A percentile compares a stretch with the other conserved stretches of the same genome.
Conservation (phyloP, 768 basidiomycete genomes). For the Mycena rebaudengoi region DNA sequence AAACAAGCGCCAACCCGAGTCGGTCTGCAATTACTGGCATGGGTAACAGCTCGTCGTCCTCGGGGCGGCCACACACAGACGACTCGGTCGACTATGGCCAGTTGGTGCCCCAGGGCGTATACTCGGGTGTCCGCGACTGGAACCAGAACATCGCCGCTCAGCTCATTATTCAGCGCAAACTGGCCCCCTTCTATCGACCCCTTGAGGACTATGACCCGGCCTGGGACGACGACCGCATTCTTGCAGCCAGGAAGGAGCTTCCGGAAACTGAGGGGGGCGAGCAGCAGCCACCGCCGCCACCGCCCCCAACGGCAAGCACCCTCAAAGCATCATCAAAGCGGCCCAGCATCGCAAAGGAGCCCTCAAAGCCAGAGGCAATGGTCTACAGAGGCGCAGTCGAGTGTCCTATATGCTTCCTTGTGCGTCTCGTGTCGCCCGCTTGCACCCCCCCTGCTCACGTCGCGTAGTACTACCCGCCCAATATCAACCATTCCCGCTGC, state of each 20-base stretch:
- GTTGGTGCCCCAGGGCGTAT: constrained; percentile 86
- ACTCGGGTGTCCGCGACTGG: constrained; percentile 88
- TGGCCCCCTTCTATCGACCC: constrained; percentile 97
- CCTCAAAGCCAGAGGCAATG: constrained; percentile 75
- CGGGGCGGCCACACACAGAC: constrained; percentile 81
- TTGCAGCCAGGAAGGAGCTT: constrained; percentile 78
- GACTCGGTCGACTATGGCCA: constrained; percentile 86
- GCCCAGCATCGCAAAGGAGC: constrained; percentile 67
- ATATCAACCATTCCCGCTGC: constrained; percentile 97
- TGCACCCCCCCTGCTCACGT: constrained; percentile 30
- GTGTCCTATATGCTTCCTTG: constrained; percentile 98
- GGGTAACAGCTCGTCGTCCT: constrained; percentile 86
- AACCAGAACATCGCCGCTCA: constrained; percentile 87
- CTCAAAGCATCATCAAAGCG: constrained; percentile 57
- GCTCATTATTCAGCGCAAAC: constrained; percentile 85
- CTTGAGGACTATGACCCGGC: constrained; percentile 91
- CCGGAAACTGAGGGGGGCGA: constrained; percentile 57
- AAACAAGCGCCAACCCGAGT: not conserved
- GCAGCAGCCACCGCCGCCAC: constrained; percentile 39
- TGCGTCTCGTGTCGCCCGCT: constrained; percentile 50
- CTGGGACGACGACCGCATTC: constrained; percentile 90
- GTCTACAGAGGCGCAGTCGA: constrained; percentile 88
- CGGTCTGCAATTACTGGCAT: no score
- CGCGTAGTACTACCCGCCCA: constrained; percentile 91
- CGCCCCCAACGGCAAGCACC: constrained; percentile 41